A percentile compares a stretch with the other conserved stretches of the same genome.
These are phyloP conservation scores for Beauveria brongniartii DNA, from an alignment of 2,329 filamentous ascomycete species.

Conservation along the genomic window DNA sequence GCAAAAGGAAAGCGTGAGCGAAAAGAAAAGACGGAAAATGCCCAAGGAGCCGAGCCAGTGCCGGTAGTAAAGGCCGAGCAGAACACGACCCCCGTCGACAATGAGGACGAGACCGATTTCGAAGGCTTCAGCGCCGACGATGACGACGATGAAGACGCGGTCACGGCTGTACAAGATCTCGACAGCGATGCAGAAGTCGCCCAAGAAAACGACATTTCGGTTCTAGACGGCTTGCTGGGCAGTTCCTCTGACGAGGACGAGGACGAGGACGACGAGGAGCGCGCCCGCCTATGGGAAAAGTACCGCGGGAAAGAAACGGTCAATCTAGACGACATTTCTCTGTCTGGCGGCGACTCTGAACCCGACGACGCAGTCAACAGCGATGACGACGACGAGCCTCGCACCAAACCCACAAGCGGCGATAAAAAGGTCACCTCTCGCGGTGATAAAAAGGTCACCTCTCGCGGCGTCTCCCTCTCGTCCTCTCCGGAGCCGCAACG, in stretches of 20 bases:
- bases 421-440: conserved; percentile 13
- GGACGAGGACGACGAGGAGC: conserved; percentile 23
- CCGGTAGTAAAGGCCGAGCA: background rate
- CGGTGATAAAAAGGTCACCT: conserved; percentile 15
- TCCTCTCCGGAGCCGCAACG: conserved; percentile 22
- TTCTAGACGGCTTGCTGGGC: conserved; percentile 39
- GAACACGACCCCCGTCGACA: conserved; percentile 16
- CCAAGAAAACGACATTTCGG: conserved; percentile 28
- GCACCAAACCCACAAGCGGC: conserved; percentile 8
- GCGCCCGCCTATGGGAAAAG: conserved; percentile 25
- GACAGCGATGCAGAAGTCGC: conserved; percentile 20
- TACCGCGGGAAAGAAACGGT: conserved; percentile 27
- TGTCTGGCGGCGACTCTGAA: conserved; percentile 24
- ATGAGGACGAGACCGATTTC: conserved; percentile 28
- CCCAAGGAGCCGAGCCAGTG: conserved; percentile 11
- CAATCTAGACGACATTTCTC: conserved; percentile 32
- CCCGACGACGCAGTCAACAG: conserved; percentile 18
- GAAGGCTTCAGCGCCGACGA: conserved; percentile 28
- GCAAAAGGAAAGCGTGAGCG: conserved; percentile 25
- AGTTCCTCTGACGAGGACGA: conserved; percentile 35
- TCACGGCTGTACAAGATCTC: conserved; percentile 12
- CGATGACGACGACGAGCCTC: conserved; percentile 17
- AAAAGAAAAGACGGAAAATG: conserved; percentile 23
- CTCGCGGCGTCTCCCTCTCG: conserved; percentile 14
- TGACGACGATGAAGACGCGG: conserved; percentile 18